These are phyloP conservation scores for Candida neerlandica DNA, from an alignment of 1,139 yeast species.

Conservation along the genomic window DNA sequence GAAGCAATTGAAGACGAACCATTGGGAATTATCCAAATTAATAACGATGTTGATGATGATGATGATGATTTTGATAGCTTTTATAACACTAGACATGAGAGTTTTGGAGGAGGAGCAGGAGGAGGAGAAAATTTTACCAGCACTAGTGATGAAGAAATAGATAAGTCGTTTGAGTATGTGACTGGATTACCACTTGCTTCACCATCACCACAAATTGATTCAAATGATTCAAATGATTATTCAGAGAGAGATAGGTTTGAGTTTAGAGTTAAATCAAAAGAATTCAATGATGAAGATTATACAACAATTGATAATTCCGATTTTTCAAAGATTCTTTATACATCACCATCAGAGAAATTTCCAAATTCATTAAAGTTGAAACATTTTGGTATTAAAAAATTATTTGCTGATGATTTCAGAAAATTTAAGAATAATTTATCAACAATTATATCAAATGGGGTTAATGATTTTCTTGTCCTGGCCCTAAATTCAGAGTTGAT, in stretches of 20 bases:
- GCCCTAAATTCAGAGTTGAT: conserved; percentile 35
- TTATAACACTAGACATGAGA: conserved; percentile 27
- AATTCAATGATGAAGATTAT: conserved; percentile 20
- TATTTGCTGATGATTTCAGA: conserved; percentile 19
- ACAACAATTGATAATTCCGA: conserved; percentile 21
- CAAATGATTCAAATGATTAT: conserved; percentile 3
- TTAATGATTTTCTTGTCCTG: conserved; percentile 26
- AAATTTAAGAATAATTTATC: conserved; percentile 41
- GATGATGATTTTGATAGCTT: conserved; percentile 30
- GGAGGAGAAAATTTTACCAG: conserved; percentile 8
- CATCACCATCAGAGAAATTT: conserved; percentile 37
- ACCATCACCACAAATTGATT: background rate
- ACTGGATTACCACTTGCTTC: background rate
- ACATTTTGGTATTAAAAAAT: conserved; percentile 25
- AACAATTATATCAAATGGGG: conserved; percentile 18
- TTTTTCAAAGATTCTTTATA: conserved; percentile 25
- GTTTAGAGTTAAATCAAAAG: conserved; percentile 5
- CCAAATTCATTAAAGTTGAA: conserved; percentile 28
- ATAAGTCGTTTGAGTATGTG: conserved; percentile 9
- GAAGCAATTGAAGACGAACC: conserved; percentile 8
- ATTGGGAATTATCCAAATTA: conserved; percentile 7
- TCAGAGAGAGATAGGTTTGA: conserved; percentile 1
- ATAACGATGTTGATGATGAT: conserved; percentile 13
- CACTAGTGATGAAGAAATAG: conserved; percentile 7
- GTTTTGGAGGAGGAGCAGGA: too few relatives aligned